Percentiles rank a stretch among this genome's conserved stretches.
Evolutionary conservation across 1,284 basidiomycete genomes (phyloP).

Genomic region (Cryptococcus amylolentus): DNA sequence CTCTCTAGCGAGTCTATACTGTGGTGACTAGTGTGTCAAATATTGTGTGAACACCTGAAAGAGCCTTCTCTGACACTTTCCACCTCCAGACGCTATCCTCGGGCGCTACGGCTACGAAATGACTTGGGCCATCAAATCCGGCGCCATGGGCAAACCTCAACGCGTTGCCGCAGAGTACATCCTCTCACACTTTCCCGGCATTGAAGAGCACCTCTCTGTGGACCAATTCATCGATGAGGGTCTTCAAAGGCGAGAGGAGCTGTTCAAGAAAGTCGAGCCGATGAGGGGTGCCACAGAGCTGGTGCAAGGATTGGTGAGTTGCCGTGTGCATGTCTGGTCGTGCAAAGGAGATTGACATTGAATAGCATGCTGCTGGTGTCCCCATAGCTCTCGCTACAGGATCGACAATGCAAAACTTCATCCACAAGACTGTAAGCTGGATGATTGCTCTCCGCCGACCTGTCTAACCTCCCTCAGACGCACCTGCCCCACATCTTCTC

Average conservation of each 20-base stretch:
- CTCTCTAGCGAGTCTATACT: constrained; percentile 24
- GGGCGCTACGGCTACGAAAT: constrained; percentile 43
- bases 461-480: constrained; percentile 16
- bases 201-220: constrained; percentile 40
- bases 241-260: constrained; percentile 38
- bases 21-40: constrained; percentile 23
- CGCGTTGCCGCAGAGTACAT: constrained; percentile 40
- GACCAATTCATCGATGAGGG: constrained; percentile 47
- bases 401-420: constrained; percentile 20
- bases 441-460: too few species aligned
- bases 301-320: constrained; percentile 42
- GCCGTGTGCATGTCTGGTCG: background rate
- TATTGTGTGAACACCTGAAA: background rate
- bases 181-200: constrained; percentile 40
- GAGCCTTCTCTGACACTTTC: background rate
- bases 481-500: constrained; percentile 49
- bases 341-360: background rate
- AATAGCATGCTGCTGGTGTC: constrained; percentile 39
- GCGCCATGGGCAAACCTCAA: constrained; percentile 49
- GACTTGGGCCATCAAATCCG: constrained; percentile 50
- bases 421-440: background rate
- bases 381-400: constrained; percentile 51
- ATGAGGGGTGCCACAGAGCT: constrained; percentile 47
- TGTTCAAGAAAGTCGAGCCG: constrained; percentile 43
- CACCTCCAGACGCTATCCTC: constrained; percentile 41